Evolutionary conservation across 495 filamentous ascomycete species (phyloP).

Genomic region (Aspergillus affinis): DNA sequence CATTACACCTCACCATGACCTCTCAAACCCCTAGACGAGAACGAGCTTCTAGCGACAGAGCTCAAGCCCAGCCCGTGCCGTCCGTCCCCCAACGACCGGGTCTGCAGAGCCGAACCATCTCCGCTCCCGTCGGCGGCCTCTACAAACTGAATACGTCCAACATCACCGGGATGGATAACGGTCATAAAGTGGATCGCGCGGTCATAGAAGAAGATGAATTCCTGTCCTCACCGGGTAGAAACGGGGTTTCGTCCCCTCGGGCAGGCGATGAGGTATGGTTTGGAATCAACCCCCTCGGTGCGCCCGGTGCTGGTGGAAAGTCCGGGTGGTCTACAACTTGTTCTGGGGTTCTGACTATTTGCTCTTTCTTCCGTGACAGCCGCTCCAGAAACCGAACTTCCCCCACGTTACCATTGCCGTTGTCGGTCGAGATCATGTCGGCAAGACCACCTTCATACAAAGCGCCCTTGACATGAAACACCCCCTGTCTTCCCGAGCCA

Average conservation of each 20-base stretch:
- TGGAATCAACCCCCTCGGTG: not conserved
- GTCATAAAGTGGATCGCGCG: conserved; percentile 25
- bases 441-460: conserved; percentile 89
- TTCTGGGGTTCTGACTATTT: conserved; percentile 10
- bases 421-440: conserved; percentile 75
- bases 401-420: conserved; percentile 79
- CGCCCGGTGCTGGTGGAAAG: not conserved
- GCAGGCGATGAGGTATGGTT: conserved; percentile 31
- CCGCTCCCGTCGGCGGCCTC: conserved; percentile 34
- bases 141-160: conserved; percentile 27
- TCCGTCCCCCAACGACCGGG: conserved; percentile 30
- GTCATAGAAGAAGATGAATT: conserved; percentile 38
- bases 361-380: conserved; percentile 19
- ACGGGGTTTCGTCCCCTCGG: conserved; percentile 17
- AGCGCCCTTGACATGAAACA: conserved; percentile 69
- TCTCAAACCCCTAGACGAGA: conserved; percentile 27
- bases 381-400: conserved; percentile 26
- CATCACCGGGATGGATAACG: conserved; percentile 19
- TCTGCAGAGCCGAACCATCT: conserved; percentile 35
- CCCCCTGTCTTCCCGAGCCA: conserved; percentile 55
- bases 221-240: conserved; percentile 14
- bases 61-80: conserved; percentile 23
- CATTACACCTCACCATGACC: conserved; percentile 18
- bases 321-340: not conserved
- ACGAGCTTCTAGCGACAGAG: conserved; percentile 36